Base-by-base conservation (phyloP, 495 filamentous ascomycete genomes). In the Aspergillus incahuasiensis region DNA sequence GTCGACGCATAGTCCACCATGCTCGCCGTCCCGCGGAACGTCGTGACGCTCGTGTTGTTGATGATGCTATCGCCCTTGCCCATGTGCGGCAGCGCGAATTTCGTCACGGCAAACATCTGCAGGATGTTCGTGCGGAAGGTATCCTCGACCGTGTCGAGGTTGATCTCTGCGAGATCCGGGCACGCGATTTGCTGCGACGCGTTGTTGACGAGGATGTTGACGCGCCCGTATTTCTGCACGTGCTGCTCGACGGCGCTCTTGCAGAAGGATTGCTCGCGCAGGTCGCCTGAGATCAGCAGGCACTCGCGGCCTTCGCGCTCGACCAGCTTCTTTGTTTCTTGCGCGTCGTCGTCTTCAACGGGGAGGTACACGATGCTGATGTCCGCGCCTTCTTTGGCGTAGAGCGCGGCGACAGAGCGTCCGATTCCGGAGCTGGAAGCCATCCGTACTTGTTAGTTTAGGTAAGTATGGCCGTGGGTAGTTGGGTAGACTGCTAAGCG, bases 131-230 rank as follows among this genome's bases (percentile, higher is more conserved):
- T 74, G 20, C 73, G 70, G 72, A 84, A 88, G 0, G 74, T 74
- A 50, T 75, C 75, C 47, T 79, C 74, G 11, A 81, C 76, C 12
- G 68, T 66, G 28, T 77, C 72, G 18, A 83, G 67, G 56, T 82
- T 68, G 25, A 81, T 84, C 2, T 85, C 68, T 1, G 59, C 58
- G 21, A 85, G 69, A 34, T 84, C 75, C 12, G 70, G 62, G 63
- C 73, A 80, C 61, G 78, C 73, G 20, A 74, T 69, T 63, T 85
- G 81, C 58, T 76, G 79, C 1, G 78, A 75, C 7, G 82, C 84
- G 60, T 86, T 86, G 64, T 87, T 86, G 57, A 84, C 77, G 7
- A 85, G 71, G 8, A 85, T 72, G 55, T 85, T 76, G 61, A 86
- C 60, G 6, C 21, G 20, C 8, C 46, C 64, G 39, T 43, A 79